A percentile compares a stretch with the other conserved stretches of the same genome.
Conservation (phyloP, 306 rosid genomes). For the Cucurbita pepo region DNA sequence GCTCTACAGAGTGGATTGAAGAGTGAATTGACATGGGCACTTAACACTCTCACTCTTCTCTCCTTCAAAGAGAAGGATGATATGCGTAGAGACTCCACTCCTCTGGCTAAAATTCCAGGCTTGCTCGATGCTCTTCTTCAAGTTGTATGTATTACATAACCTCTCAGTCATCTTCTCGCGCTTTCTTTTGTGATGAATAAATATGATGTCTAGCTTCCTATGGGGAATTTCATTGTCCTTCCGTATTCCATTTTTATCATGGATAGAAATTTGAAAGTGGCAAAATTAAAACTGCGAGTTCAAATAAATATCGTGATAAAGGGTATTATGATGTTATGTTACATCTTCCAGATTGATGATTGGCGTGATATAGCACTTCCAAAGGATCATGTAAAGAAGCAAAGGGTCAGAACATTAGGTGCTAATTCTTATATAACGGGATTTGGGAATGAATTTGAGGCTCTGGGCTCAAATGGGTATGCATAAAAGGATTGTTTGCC, state of each 20-base stretch:
- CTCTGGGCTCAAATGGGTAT: slow-evolving; percentile 66
- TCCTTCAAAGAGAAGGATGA: slow-evolving; percentile 96
- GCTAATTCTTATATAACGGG: slow-evolving; percentile 61
- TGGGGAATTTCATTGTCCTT: too few species aligned
- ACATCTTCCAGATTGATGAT: slow-evolving; percentile 61
- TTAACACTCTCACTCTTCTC: slow-evolving; percentile 75
- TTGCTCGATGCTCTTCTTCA: slow-evolving; percentile 95
- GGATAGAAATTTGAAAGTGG: neutral
- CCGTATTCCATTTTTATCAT: too few species aligned
- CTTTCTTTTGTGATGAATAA: neutral
- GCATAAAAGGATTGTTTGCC: neutral
- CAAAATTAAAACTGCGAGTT: neutral
- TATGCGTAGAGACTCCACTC: slow-evolving; percentile 64
- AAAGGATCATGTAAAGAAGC: slow-evolving; percentile 39
- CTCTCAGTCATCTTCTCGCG: neutral
- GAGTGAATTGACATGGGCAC: slow-evolving; percentile 94
- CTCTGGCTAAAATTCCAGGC: slow-evolving; percentile 76
- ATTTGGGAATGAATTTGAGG: slow-evolving; percentile 66
- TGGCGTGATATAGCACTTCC: slow-evolving; percentile 95
- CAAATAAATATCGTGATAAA: neutral
- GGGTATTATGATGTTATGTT: neutral
- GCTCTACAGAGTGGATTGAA: slow-evolving; percentile 95
- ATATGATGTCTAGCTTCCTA: neutral
- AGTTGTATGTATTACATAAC: slow-evolving; percentile 47
- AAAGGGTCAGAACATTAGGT: slow-evolving; percentile 62